These are phyloP conservation scores for Atkinsonella hypoxylon DNA, from an alignment of 2,329 filamentous ascomycete species.

Conservation along the genomic window DNA sequence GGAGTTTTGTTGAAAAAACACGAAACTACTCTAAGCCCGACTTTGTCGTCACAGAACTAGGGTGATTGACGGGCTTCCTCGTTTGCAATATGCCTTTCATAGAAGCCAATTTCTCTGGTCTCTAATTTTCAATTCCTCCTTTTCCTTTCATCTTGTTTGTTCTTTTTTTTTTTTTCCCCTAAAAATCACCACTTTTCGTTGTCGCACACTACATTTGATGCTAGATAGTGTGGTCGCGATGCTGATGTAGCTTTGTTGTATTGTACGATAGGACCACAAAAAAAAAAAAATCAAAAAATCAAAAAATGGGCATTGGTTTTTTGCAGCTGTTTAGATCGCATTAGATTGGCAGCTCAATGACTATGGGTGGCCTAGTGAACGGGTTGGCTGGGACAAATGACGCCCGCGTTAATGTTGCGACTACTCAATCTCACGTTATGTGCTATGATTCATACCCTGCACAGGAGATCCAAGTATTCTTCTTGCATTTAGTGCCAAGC, in stretches of 20 bases:
- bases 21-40: neutral
- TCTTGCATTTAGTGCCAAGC: too few relatives aligned
- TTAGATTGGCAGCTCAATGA: too few relatives aligned
- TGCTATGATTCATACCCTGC: too few relatives aligned
- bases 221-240: constrained; percentile 10
- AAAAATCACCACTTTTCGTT: constrained; percentile 2
- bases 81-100: neutral
- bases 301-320: neutral
- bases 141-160: constrained; percentile 4
- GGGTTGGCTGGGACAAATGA: neutral
- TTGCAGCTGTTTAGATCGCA: neutral
- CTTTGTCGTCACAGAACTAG: neutral
- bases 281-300: neutral
- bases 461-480: too few relatives aligned
- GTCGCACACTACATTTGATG: constrained; percentile 7
- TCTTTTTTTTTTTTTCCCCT: constrained; percentile 3
- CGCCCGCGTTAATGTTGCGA: too few relatives aligned
- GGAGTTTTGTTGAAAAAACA: constrained; percentile 1
- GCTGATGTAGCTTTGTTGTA: constrained; percentile 10
- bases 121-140: neutral
- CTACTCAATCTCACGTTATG: too few relatives aligned
- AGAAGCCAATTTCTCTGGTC: neutral
- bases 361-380: neutral
- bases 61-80: neutral
- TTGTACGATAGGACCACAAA: constrained; percentile 8